Base-by-base conservation (phyloP, 768 basidiomycete genomes). In the Agaricus sinodeliciosus region DNA sequence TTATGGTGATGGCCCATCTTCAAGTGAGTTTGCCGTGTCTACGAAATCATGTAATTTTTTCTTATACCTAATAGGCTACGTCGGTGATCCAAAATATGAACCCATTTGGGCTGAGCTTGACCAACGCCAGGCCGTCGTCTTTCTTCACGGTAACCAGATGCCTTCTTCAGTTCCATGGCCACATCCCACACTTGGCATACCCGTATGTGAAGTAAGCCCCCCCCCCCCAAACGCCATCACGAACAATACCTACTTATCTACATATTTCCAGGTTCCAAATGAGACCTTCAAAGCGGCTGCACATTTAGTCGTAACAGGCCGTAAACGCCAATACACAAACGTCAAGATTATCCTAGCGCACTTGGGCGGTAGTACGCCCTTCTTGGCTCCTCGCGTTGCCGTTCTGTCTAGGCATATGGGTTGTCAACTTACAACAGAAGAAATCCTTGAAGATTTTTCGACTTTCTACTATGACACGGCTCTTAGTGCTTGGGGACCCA, bases 271-370 rank as follows among this genome's bases (percentile, higher is more conserved):
- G 87, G 85, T 87, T 0, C 87, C 87, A 6, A 84, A 87, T 62
- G 87, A 90, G 66, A 90, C 87, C 0, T 88, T 81, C 73, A 89
- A 88, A 68, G 88, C 85, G 1, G 86, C 86, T 31, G 81, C 86
- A 3, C 84, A 87, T 61, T 76, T 90, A 44, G 85, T 90, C 43
- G 81, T 89, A 19, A 78, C 84, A 0, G 84, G 85, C 43, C 67
- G 72, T 60, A 87, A 84, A 64, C 81, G 85, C 40, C 77, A 72
- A 55, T 87, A 78, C 59, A 65, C 74, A 18, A 67, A 79, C 50
- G 71, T 80, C 57, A 82, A 77, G 51, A 79, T 88, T 56, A 76
- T 90, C 34, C 77, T 90, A 8, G 78, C 87, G 16, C 88, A 89
- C 62, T 68, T 87, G 9, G 87, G 88, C n/a, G 87, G 87, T 1